phyloP scores from a whole-genome alignment of 2,329 filamentous ascomycete genomes.

The Ophiocordyceps sinensis region DNA sequence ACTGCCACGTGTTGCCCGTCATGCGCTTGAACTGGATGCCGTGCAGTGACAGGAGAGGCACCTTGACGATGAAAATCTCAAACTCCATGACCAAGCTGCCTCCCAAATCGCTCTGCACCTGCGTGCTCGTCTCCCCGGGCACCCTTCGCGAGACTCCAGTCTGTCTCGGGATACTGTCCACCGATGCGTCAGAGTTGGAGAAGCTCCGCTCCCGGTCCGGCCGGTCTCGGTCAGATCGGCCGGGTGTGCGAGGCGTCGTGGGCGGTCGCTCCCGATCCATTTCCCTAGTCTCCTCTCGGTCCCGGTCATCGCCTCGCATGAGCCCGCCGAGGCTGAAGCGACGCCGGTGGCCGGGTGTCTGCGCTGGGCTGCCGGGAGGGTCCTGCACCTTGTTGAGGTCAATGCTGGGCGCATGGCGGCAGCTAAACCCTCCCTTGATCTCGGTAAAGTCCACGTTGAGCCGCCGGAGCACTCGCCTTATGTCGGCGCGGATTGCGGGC shows the following conservation, averaged over 20 bases:
- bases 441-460: constrained; percentile 84
- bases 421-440: constrained; percentile 87
- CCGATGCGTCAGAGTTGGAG: constrained; percentile 75
- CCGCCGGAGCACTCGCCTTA: constrained; percentile 77
- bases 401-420: constrained; percentile 78
- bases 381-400: constrained; percentile 64
- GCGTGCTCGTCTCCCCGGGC: constrained; percentile 79
- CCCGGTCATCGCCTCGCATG: constrained; percentile 40
- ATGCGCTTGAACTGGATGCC: constrained; percentile 98
- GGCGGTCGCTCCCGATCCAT: constrained; percentile 27
- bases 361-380: constrained; percentile 41
- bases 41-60: constrained; percentile 80
- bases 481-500: constrained; percentile 70
- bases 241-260: constrained; percentile 27
- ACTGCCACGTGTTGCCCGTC: constrained; percentile 92
- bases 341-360: constrained; percentile 47
- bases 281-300: constrained; percentile 59
- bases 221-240: constrained; percentile 27
- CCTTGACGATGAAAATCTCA: constrained; percentile 95
- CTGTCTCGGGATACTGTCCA: constrained; percentile 52
- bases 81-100: constrained; percentile 76
- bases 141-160: constrained; percentile 39
- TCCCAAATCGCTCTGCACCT: constrained; percentile 80
- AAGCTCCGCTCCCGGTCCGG: constrained; percentile 50
- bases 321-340: constrained; percentile 74